Evolutionary conservation across 345 rosid genomes (phyloP).

Genomic region (Arabidopsis thaliana): TAIR10.1 NC_003074.8:17738501-17739000

Average conservation of each 20-base stretch:
- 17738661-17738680: not conserved
- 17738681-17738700: conserved; percentile 78
- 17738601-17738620: conserved; percentile 45
- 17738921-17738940: conserved; percentile 91
- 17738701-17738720: conserved; percentile 97
- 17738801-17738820: conserved; percentile 96
- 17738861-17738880: conserved; percentile 92
- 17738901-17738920: conserved; percentile 86
- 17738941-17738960: conserved; percentile 59
- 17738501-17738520: conserved; percentile 84
- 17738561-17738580: conserved; percentile 65
- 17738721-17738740: conserved; percentile 71
- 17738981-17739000: conserved; percentile 87
- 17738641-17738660: not conserved
- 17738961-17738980: conserved; percentile 58
- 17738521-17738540: conserved; percentile 81
- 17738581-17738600: conserved; percentile 81
- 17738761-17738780: conserved; percentile 78
- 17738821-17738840: conserved; percentile 84
- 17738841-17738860: conserved; percentile 96
- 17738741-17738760: conserved; percentile 86
- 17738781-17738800: conserved; percentile 80
- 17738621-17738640: not conserved
- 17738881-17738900: conserved; percentile 77
- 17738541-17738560: conserved; percentile 79